These are phyloP conservation scores for Paspalum vaginatum DNA, from an alignment of 176 grass and related monocot genomes.

Conservation along the genomic window DNA sequence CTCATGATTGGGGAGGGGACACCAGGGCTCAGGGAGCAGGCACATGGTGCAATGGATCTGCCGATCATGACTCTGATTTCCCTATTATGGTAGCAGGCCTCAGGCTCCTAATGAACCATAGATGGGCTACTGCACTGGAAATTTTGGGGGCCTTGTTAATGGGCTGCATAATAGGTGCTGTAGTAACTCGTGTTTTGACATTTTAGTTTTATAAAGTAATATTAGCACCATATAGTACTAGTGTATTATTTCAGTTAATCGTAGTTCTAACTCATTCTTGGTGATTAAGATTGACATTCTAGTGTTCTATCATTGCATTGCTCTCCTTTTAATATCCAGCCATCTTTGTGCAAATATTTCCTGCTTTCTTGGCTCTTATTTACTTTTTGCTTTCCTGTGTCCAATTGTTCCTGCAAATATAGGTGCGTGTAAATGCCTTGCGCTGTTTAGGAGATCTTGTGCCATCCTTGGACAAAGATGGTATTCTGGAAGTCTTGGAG, in stretches of 20 bases:
- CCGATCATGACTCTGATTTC: too few relatives aligned
- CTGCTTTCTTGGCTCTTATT: background rate
- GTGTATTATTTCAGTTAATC: background rate
- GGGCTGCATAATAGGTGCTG: background rate
- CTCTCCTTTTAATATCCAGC: background rate
- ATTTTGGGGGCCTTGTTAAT: too few relatives aligned
- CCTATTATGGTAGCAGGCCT: too few relatives aligned
- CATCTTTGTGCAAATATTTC: constrained; percentile 7
- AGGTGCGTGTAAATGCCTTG: constrained; percentile 96
- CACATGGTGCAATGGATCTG: too few relatives aligned
- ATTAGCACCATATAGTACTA: background rate
- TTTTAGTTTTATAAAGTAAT: constrained; percentile 28
- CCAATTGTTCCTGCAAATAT: constrained; percentile 41
- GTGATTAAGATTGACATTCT: constrained; percentile 7
- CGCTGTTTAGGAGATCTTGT: constrained; percentile 97
- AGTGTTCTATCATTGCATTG: constrained; percentile 11
- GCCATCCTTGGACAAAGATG: constrained; percentile 84
- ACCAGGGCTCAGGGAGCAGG: too few relatives aligned
- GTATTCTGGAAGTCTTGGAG: constrained; percentile 75
- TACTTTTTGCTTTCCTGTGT: constrained; percentile 22
- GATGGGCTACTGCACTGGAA: too few relatives aligned
- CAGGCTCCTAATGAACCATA: too few relatives aligned
- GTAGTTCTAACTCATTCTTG: constrained; percentile 26
- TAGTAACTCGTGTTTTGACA: background rate
- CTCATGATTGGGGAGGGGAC: too few relatives aligned